A percentile compares a stretch with the other conserved stretches of the same genome.
phyloP scores from a whole-genome alignment of 2,329 filamentous ascomycete genomes.

The Dendryphion nanum region DNA sequence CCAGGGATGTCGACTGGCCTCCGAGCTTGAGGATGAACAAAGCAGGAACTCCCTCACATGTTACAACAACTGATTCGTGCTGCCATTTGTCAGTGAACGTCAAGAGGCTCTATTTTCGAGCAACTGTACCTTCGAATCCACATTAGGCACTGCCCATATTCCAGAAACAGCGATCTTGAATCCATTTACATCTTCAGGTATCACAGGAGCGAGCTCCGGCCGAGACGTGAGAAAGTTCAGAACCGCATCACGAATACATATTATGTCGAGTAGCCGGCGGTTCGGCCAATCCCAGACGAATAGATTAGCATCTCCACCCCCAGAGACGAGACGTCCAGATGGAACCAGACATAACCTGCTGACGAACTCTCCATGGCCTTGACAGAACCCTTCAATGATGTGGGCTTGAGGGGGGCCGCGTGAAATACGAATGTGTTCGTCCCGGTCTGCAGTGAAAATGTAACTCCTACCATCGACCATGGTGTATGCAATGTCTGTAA shows the following conservation, averaged over 20 bases:
- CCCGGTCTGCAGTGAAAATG: slow-evolving; percentile 66
- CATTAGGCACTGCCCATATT: slow-evolving; percentile 50
- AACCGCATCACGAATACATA: slow-evolving; percentile 40
- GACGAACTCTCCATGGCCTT: slow-evolving; percentile 85
- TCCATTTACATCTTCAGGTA: slow-evolving; percentile 11
- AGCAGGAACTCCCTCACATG: slow-evolving; percentile 52
- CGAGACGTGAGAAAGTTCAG: slow-evolving; percentile 18
- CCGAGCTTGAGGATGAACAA: slow-evolving; percentile 56
- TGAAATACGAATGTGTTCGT: slow-evolving; percentile 86
- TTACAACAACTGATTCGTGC: slow-evolving; percentile 36
- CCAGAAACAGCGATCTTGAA: slow-evolving; percentile 50
- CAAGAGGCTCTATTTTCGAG: not conserved
- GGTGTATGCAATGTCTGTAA: slow-evolving; percentile 70
- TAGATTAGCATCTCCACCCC: slow-evolving; percentile 78
- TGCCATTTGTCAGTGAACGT: slow-evolving; percentile 9
- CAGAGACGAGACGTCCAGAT: slow-evolving; percentile 71
- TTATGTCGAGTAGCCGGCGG: slow-evolving; percentile 54
- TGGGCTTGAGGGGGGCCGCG: slow-evolving; percentile 78
- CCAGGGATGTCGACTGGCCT: slow-evolving; percentile 39
- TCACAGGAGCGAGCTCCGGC: slow-evolving; percentile 9
- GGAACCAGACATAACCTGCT: slow-evolving; percentile 69
- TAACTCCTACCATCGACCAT: slow-evolving; percentile 54
- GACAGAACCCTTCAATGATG: slow-evolving; percentile 84
- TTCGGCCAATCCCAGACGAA: slow-evolving; percentile 79
- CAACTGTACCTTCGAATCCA: too few species aligned